Percentiles rank a stretch among this genome's conserved stretches.
These are phyloP conservation scores for Cryphonectria naterciae DNA, from an alignment of 2,329 filamentous ascomycete genomes.

Conservation along the genomic window DNA sequence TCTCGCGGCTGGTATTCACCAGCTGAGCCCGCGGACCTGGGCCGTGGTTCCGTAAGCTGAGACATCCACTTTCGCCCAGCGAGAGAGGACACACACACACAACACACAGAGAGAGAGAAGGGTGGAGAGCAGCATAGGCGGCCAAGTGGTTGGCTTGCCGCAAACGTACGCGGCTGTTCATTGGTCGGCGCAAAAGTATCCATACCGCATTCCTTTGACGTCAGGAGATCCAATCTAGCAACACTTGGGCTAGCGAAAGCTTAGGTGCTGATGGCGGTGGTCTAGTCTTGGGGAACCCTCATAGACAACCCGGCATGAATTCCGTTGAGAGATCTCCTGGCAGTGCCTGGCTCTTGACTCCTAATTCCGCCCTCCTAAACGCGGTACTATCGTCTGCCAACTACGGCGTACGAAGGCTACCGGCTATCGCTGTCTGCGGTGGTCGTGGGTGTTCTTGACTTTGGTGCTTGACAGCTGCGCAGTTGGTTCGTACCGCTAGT, in stretches of 20 bases:
- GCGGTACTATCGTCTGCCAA: neutral
- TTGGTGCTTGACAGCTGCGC: neutral
- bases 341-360: constrained; percentile 1
- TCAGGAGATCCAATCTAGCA: constrained; percentile 4
- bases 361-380: neutral
- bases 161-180: constrained; percentile 10
- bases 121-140: neutral
- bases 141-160: constrained; percentile 8
- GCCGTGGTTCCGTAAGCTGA: neutral
- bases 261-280: neutral
- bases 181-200: constrained; percentile 9
- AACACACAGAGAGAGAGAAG: neutral
- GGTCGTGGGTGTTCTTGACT: neutral
- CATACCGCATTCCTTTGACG: constrained; percentile 9
- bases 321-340: neutral
- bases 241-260: constrained; percentile 7
- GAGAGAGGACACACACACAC: neutral
- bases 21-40: neutral
- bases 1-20: constrained; percentile 13
- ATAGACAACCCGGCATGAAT: neutral
- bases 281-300: neutral
- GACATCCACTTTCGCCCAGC: constrained; percentile 6
- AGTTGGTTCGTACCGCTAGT: neutral
- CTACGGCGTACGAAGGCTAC: neutral
- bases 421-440: neutral